Evolutionary conservation across 2,329 filamentous ascomycete species (phyloP), one percentile per base, ranked within the genome.

Genomic region (Aspergillus neoniger): DNA sequence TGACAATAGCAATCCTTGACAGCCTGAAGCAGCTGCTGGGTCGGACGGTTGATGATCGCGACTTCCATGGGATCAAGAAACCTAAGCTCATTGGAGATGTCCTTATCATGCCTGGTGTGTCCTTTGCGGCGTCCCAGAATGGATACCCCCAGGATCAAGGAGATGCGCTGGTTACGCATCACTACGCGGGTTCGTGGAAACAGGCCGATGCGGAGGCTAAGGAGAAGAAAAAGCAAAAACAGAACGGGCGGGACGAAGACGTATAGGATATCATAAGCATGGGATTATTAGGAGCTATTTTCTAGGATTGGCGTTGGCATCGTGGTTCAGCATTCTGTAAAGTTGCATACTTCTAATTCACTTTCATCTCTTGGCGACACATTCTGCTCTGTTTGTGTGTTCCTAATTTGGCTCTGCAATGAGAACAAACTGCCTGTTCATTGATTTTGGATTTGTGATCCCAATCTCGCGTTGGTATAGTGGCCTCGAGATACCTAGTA

Each of bases 81-180:
- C 69, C 67, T 1, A 70, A 60, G 43, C 9, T 70, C 9, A 52
- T 72, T 12, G 69, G 66, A 5, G 69, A 72, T 65, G 61, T 71
- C 8, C 43, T 72, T 14, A 62, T 71, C 41, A 67, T 71, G 67
- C 70, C 68, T 1, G 67, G 67, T 0, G 61, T 61, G 41, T 59
- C 69, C 8, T 72, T 72, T 52, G 69, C 69, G 17, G 68, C 65
- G 3, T 12, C 47, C n/a, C 65, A 70, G 57, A 69, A 69, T 23
- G 63, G 63, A 12, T 58, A 62, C 21, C 69, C 64, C 1, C 60
- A 52, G 0, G 64, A 70, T 21, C 58, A 60, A 21, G 48, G 53
- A 5, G 47, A 56, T 21, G 39, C n/a, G 14, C 41, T 57, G 43
- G 67, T 62, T 17, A 47, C 58, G 7, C 65, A 67, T 50, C 61